These are phyloP conservation scores for Citropsis articulata DNA, from an alignment of 345 rosid species.

Conservation along the genomic window DNA sequence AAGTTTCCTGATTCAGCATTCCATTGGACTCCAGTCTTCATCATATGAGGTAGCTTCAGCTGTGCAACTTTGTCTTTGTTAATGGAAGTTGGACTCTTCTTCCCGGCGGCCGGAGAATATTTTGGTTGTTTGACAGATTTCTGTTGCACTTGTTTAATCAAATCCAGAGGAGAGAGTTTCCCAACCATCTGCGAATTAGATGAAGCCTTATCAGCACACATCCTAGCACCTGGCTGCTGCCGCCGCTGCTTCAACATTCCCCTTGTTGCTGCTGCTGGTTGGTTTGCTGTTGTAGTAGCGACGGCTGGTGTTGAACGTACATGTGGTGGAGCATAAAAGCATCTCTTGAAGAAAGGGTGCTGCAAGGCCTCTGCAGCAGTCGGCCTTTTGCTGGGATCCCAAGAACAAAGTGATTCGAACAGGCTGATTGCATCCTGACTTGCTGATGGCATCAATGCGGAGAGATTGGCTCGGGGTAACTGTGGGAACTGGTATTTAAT, in stretches of 20 bases:
- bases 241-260: too few relatives aligned
- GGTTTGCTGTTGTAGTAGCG: too few relatives aligned
- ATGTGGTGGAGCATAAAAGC: conserved; percentile 75
- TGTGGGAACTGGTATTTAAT: conserved; percentile 57
- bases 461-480: conserved; percentile 51
- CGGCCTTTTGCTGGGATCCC: conserved; percentile 90
- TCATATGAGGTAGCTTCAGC: not conserved
- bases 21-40: not conserved
- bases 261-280: not conserved
- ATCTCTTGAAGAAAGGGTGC: conserved; percentile 88
- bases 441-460: conserved; percentile 53
- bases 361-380: conserved; percentile 75
- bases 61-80: not conserved
- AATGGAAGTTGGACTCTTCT: too few relatives aligned
- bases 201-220: too few relatives aligned
- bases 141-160: too few relatives aligned
- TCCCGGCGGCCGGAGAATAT: too few relatives aligned
- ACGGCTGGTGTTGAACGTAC: conserved; percentile 40
- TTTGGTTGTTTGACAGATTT: too few relatives aligned
- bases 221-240: too few relatives aligned
- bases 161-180: too few relatives aligned
- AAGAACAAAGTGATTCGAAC: conserved; percentile 67
- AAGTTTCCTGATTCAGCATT: not conserved
- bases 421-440: conserved; percentile 60
- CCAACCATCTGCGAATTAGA: too few relatives aligned